Conservation (phyloP, 108 stramenopile species). For the Cylindrotheca fusiformis region DNA sequence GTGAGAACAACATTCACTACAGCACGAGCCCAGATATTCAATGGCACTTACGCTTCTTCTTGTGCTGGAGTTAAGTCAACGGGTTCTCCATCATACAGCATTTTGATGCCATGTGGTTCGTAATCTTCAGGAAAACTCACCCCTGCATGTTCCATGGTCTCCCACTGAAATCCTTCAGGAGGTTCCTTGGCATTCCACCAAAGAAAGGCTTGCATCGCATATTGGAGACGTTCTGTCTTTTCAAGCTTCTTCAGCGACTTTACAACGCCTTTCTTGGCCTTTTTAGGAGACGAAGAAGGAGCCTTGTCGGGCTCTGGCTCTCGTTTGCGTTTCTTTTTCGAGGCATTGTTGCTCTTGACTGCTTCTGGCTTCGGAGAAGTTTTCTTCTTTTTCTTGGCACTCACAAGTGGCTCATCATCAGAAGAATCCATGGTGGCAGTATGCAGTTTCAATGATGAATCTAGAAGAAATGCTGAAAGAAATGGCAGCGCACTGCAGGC, state of each 20-base stretch:
- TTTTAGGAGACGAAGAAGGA: conserved; percentile 10
- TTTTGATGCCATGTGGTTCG: conserved; percentile 90
- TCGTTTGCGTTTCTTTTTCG: conserved; percentile 23
- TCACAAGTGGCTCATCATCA: conserved; percentile 13
- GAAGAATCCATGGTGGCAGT: conserved; percentile 24
- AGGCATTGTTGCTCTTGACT: conserved; percentile 6
- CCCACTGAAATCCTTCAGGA: conserved; percentile 92
- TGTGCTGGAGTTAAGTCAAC: conserved; percentile 86
- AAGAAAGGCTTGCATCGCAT: conserved; percentile 90
- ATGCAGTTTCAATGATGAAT: no score
- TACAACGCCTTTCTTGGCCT: conserved; percentile 34
- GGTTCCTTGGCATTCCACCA: conserved; percentile 88
- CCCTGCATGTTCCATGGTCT: conserved; percentile 95
- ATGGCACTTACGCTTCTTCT: conserved; percentile 88
- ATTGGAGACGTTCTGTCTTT: conserved; percentile 71
- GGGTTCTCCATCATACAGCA: conserved; percentile 91
- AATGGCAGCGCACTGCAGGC: no score
- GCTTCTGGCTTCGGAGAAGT: conserved; percentile 3
- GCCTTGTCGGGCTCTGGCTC: conserved; percentile 15
- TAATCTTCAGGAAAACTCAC: conserved; percentile 94
- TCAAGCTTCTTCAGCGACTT: conserved; percentile 68
- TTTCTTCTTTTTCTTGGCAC: conserved; percentile 24
- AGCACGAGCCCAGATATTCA: neutral
- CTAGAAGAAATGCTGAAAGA: no score
- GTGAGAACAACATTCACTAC: neutral